These are phyloP conservation scores for Aphanomyces euteiches DNA, from an alignment of 352 stramenopile species.

Conservation along the genomic window DNA sequence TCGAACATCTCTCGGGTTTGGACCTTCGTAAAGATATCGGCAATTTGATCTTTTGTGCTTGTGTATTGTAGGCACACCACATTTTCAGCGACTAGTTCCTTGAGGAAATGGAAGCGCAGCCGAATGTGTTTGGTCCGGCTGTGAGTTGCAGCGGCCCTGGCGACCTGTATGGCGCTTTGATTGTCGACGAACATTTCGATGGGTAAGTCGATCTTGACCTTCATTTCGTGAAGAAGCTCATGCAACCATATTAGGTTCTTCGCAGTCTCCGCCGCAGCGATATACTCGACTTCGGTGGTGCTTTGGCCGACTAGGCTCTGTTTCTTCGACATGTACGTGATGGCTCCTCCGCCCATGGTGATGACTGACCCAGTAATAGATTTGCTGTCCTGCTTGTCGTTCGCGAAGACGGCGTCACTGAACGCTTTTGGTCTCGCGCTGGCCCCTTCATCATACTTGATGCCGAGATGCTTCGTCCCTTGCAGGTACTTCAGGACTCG, in stretches of 20 bases:
- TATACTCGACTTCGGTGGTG: no score
- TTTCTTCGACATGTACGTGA: no score
- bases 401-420: conserved; percentile 3
- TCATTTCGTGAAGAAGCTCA: not conserved
- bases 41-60: not conserved
- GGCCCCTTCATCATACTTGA: not conserved
- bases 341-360: no score
- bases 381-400: not conserved
- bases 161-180: conserved; percentile 4
- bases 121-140: not conserved
- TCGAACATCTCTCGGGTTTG: no score
- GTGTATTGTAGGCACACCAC: not conserved
- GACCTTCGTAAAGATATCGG: not conserved
- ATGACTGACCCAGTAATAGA: no score
- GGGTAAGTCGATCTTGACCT: not conserved
- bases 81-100: not conserved
- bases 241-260: not conserved
- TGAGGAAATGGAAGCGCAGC: not conserved
- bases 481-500: conserved; percentile 12
- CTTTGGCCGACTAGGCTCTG: no score
- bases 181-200: not conserved
- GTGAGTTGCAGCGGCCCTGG: not conserved
- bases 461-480: not conserved
- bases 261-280: not conserved
- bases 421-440: not conserved